A percentile compares a stretch with the other conserved stretches of the same genome.
Evolutionary conservation across 768 basidiomycete genomes (phyloP).

Genomic region (Boletus patriciae): DNA sequence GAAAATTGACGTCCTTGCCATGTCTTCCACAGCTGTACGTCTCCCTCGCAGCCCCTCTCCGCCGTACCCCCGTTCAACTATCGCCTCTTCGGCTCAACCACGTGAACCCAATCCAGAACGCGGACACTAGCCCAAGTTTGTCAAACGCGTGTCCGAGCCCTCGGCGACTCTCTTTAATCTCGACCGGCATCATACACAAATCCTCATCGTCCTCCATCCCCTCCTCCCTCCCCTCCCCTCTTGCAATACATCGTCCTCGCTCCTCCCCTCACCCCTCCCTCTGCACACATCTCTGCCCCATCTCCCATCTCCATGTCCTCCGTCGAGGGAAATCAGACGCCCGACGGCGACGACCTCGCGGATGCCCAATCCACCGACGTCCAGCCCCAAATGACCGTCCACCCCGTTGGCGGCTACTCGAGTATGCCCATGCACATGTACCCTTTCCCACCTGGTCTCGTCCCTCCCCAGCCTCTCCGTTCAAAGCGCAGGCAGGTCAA

Average conservation of each 20-base stretch:
- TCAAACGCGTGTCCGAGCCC: constrained; percentile 38
- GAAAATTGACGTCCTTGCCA: constrained; percentile 28
- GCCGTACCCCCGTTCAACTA: constrained; percentile 5
- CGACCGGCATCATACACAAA: constrained; percentile 32
- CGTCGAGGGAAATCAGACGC: constrained; percentile 40
- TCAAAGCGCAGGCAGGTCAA: constrained; percentile 87
- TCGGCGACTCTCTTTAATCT: constrained; percentile 36
- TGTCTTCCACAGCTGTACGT: constrained; percentile 20
- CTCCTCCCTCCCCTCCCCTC: constrained; percentile 3
- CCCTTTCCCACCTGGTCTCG: constrained; percentile 54
- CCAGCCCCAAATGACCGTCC: constrained; percentile 52
- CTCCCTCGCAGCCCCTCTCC: constrained; percentile 14
- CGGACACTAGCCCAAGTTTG: constrained; percentile 35
- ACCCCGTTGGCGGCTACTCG: constrained; percentile 49
- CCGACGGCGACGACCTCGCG: constrained; percentile 41
- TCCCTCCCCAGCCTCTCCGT: constrained; percentile 51
- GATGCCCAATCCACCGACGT: constrained; percentile 36
- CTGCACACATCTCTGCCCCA: constrained; percentile 22
- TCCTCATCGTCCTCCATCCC: constrained; percentile 28
- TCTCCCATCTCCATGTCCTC: constrained; percentile 36
- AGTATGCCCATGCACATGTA: constrained; percentile 69
- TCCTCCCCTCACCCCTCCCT: constrained; percentile 33
- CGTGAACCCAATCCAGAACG: constrained; percentile 33
- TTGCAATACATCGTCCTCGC: constrained; percentile 16
- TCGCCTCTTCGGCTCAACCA: constrained; percentile 35